phyloP scores from a whole-genome alignment of 202 grass and related monocot species.

The Schoenoplectus triqueter region DNA sequence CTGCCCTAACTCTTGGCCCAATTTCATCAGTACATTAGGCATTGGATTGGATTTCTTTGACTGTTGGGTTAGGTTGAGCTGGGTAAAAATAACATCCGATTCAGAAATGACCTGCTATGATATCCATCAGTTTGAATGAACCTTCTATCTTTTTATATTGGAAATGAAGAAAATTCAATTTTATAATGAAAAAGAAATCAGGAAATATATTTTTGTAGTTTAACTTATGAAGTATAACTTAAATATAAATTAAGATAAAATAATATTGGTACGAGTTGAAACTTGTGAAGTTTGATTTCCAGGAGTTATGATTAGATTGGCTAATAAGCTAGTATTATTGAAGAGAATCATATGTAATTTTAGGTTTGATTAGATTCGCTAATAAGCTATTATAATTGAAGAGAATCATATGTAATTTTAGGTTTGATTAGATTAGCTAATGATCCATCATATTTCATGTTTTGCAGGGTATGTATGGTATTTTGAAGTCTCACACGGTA shows the following conservation, averaged over 20 bases:
- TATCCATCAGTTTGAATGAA: too few relatives aligned
- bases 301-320: not conserved
- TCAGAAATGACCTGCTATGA: too few relatives aligned
- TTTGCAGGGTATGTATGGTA: not conserved
- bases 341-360: too few relatives aligned
- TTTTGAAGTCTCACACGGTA: not conserved
- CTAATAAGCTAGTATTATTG: too few relatives aligned
- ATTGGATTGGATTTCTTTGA: not conserved
- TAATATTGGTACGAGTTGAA: too few relatives aligned
- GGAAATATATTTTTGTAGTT: too few relatives aligned
- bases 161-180: too few relatives aligned
- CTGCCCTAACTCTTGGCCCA: slow-evolving; percentile 5
- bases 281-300: not conserved
- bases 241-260: not conserved
- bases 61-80: too few relatives aligned
- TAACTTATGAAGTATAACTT: not conserved
- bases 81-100: too few relatives aligned
- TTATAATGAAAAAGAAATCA: too few relatives aligned
- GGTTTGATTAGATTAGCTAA: not conserved
- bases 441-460: slow-evolving; percentile 18
- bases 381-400: not conserved
- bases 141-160: too few relatives aligned
- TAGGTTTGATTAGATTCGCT: not conserved
- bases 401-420: not conserved
- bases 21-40: not conserved